Conservation (phyloP, 2,329 filamentous ascomycete genomes). For the Trichoderma sp. region DNA sequence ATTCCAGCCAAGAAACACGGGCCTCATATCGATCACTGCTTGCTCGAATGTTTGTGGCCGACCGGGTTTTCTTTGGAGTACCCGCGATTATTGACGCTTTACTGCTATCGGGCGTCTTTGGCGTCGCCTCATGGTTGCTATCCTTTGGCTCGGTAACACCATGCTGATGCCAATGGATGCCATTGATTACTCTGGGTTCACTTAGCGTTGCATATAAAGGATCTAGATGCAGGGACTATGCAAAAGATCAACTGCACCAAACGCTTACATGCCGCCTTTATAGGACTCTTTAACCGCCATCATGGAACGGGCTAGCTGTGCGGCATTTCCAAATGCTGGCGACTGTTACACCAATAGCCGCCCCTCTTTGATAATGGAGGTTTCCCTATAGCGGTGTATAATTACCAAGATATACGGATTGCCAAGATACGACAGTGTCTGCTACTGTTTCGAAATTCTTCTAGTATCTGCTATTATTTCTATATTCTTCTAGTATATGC, state of each 20-base stretch:
- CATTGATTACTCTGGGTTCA: background rate
- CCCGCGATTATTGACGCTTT: slow-evolving; percentile 30
- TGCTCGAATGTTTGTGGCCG: slow-evolving; percentile 44
- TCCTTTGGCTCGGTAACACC: background rate
- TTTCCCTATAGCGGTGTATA: background rate
- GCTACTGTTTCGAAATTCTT: no score
- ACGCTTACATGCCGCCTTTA: background rate
- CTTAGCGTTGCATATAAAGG: slow-evolving; percentile 1
- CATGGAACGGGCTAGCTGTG: background rate
- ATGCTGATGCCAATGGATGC: background rate
- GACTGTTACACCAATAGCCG: background rate
- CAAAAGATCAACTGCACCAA: background rate
- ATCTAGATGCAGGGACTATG: background rate
- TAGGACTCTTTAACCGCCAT: background rate
- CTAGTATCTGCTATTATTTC: no score
- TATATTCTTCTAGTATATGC: no score
- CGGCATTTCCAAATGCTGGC: background rate
- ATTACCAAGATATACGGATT: background rate
- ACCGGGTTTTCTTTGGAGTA: slow-evolving; percentile 40
- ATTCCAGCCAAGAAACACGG: slow-evolving; percentile 29
- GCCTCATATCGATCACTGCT: slow-evolving; percentile 39
- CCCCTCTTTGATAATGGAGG: background rate
- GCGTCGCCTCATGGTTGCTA: slow-evolving; percentile 25
- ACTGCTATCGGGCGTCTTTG: slow-evolving; percentile 33
- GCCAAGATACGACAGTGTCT: background rate